Evolutionary conservation across 2,329 filamentous ascomycete species (phyloP).

Genomic region (Colletotrichum euphorbiae): DNA sequence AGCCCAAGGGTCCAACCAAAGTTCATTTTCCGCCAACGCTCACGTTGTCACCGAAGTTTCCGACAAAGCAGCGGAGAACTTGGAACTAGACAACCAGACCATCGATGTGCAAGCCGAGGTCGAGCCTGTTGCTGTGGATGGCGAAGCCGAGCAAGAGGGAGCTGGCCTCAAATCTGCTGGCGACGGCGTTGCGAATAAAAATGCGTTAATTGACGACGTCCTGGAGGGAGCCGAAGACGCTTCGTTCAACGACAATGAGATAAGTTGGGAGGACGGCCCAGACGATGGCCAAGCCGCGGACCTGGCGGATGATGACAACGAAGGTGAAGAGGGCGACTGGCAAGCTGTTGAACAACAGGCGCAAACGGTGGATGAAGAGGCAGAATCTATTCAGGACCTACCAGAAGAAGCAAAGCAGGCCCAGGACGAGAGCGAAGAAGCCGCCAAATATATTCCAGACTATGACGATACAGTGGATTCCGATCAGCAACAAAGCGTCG

Average conservation of each 20-base stretch:
- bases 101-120: conserved; percentile 9
- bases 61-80: not conserved
- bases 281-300: conserved; percentile 8
- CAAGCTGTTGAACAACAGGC: conserved; percentile 19
- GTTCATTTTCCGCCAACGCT: conserved; percentile 25
- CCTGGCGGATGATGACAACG: not conserved
- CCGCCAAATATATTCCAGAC: conserved; percentile 40
- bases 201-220: not conserved
- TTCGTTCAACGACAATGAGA: conserved; percentile 37
- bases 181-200: not conserved
- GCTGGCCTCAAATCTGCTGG: not conserved
- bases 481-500: not conserved
- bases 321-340: conserved; percentile 21
- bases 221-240: not conserved
- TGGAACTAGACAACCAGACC: conserved; percentile 43
- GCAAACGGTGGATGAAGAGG: conserved; percentile 20
- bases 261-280: conserved; percentile 40
- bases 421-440: conserved; percentile 32
- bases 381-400: conserved; percentile 26
- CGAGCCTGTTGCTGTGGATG: not conserved
- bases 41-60: conserved; percentile 8
- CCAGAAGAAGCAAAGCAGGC: conserved; percentile 28
- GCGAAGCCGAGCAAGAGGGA: conserved; percentile 9
- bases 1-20: conserved; percentile 21
- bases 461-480: conserved; percentile 20